phyloP scores from a whole-genome alignment of 768 basidiomycete species.

The Ramaria rubella region DNA sequence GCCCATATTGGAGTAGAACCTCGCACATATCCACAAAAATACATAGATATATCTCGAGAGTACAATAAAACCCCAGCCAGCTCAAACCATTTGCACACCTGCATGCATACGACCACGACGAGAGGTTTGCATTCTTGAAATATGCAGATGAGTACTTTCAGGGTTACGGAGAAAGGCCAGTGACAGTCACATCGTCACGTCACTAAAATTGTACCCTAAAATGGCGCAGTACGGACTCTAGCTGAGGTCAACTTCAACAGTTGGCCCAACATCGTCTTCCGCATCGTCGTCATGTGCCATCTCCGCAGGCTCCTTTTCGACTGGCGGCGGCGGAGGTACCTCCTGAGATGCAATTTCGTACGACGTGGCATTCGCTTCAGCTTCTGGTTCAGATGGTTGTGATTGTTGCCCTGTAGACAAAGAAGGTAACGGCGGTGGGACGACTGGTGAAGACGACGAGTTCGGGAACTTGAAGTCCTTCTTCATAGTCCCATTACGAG shows the following conservation, averaged over 20 bases:
- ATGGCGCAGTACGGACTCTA: too few relatives aligned
- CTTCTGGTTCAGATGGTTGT: not conserved
- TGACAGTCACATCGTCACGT: too few relatives aligned
- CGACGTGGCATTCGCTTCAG: not conserved
- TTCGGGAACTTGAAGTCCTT: conserved; percentile 65
- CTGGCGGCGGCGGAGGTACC: conserved; percentile 72
- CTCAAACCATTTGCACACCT: too few relatives aligned
- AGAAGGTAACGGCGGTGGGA: conserved; percentile 26
- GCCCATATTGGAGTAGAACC: too few relatives aligned
- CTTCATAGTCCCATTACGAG: conserved; percentile 70
- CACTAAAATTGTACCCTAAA: too few relatives aligned
- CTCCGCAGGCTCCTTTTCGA: conserved; percentile 58
- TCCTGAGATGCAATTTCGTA: conserved; percentile 32
- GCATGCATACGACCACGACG: too few relatives aligned
- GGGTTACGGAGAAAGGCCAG: too few relatives aligned
- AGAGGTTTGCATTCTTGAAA: too few relatives aligned
- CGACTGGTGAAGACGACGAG: conserved; percentile 13
- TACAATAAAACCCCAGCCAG: too few relatives aligned
- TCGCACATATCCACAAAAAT: too few relatives aligned
- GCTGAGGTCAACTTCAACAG: conserved; percentile 41
- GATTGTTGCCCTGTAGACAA: conserved; percentile 11
- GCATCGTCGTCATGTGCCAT: conserved; percentile 39
- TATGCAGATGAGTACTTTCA: too few relatives aligned
- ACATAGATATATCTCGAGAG: too few relatives aligned
- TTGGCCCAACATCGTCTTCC: conserved; percentile 75